Conservation (phyloP, 768 basidiomycete species). For the Mycena floridula region DNA sequence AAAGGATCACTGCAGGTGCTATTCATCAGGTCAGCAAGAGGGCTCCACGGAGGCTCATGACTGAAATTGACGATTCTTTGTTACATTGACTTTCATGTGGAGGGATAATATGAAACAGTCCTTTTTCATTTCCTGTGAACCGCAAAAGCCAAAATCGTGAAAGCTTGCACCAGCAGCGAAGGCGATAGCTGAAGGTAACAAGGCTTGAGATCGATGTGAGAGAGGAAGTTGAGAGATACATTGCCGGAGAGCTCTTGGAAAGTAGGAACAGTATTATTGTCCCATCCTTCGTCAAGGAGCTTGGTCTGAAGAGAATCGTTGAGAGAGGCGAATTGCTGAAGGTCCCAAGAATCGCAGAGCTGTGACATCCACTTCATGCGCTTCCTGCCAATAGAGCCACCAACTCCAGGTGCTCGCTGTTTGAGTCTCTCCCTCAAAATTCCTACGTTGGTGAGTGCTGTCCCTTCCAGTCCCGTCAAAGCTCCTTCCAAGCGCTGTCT, state of each 20-base stretch:
- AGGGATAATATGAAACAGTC: neutral
- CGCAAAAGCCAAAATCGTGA: conserved; percentile 24
- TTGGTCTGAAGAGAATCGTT: conserved; percentile 58
- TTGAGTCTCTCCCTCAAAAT: conserved; percentile 65
- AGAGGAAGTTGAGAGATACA: neutral
- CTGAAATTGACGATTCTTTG: too few species aligned
- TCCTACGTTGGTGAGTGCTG: conserved; percentile 78
- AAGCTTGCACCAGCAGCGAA: conserved; percentile 40
- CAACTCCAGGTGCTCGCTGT: conserved; percentile 76
- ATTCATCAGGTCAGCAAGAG: too few species aligned
- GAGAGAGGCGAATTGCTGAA: conserved; percentile 73
- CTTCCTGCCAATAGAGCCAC: conserved; percentile 66
- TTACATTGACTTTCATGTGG: too few species aligned
- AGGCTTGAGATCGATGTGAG: conserved; percentile 4
- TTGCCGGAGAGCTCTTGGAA: conserved; percentile 34
- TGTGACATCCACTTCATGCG: conserved; percentile 92
- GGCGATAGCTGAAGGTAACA: conserved; percentile 25
- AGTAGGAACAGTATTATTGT: conserved; percentile 45
- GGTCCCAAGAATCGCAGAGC: conserved; percentile 78
- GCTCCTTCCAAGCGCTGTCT: conserved; percentile 57
- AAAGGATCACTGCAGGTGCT: too few species aligned
- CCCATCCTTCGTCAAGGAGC: conserved; percentile 86
- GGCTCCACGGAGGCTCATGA: too few species aligned
- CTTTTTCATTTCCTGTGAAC: conserved; percentile 26
- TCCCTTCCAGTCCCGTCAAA: conserved; percentile 69